A percentile compares a stretch with the other conserved stretches of the same genome.
phyloP scores from a whole-genome alignment of 108 stramenopile species.

The Cyclotella cryptica region DNA sequence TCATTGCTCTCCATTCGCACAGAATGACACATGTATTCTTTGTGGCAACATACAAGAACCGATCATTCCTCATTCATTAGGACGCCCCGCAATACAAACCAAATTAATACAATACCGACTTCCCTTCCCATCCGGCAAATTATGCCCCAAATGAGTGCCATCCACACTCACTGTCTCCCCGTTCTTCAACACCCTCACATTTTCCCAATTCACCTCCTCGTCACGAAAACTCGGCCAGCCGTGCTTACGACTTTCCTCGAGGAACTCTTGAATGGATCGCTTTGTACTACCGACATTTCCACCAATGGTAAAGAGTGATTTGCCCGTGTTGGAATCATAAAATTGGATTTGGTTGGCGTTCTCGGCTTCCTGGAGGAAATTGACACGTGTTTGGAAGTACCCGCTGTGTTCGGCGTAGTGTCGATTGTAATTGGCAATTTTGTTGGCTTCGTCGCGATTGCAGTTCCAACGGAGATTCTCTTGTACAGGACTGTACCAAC shows the following conservation, averaged over 20 bases:
- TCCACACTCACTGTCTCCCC: constrained; percentile 88
- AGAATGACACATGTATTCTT: no score
- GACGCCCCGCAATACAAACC: constrained; percentile 68
- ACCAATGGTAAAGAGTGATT: constrained; percentile 78
- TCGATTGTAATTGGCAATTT: constrained; percentile 86
- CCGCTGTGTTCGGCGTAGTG: constrained; percentile 90
- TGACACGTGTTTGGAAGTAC: constrained; percentile 75
- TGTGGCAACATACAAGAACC: no score
- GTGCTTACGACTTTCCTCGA: constrained; percentile 67
- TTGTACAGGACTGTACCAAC: constrained; percentile 58
- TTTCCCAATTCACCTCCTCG: constrained; percentile 84
- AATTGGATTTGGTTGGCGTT: constrained; percentile 53
- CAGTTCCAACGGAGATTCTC: constrained; percentile 80
- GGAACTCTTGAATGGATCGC: constrained; percentile 74
- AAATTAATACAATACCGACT: constrained; percentile 74
- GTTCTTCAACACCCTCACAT: constrained; percentile 81
- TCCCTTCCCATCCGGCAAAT: constrained; percentile 72
- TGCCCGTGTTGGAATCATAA: constrained; percentile 89
- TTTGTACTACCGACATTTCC: constrained; percentile 19
- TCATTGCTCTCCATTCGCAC: no score
- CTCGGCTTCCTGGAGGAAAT: constrained; percentile 59
- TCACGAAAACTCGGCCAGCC: constrained; percentile 92
- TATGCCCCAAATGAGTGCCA: constrained; percentile 90
- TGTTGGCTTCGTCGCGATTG: constrained; percentile 71
- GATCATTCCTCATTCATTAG: background rate